These are phyloP conservation scores for Takakia lepidozioides DNA, from an alignment of 225 moss, liverwort and hornwort genomes.

Conservation along the genomic window DNA sequence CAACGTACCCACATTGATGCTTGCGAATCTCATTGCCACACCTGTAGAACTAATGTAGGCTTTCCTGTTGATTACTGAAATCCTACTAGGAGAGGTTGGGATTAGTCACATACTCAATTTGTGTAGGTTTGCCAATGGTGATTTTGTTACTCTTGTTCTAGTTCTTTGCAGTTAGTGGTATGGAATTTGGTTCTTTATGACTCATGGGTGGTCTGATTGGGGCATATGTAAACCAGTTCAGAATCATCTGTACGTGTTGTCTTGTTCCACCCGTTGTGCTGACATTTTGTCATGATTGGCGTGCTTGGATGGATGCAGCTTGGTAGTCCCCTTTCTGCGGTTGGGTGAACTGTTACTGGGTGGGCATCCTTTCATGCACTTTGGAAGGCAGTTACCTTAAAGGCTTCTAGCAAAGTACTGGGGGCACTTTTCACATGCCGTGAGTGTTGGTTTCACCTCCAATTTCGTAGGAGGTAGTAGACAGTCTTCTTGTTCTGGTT, in stretches of 20 bases:
- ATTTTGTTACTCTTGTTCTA: too few species aligned
- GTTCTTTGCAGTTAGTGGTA: too few species aligned
- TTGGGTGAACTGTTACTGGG: conserved; percentile 66
- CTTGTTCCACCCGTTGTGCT: neutral
- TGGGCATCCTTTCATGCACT: conserved; percentile 50
- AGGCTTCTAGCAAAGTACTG: conserved; percentile 63
- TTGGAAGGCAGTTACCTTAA: conserved; percentile 68
- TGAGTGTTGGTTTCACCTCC: too few species aligned
- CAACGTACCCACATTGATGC: conserved; percentile 70
- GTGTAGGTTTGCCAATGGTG: too few species aligned
- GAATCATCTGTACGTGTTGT: neutral
- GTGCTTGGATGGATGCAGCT: conserved; percentile 6
- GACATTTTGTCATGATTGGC: too few species aligned
- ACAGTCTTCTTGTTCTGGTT: too few species aligned
- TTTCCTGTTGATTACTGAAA: too few species aligned
- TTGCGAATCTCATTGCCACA: conserved; percentile 70
- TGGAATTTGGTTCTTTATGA: too few species aligned
- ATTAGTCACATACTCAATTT: too few species aligned
- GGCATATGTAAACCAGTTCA: neutral
- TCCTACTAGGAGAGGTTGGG: too few species aligned
- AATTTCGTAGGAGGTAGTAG: too few species aligned
- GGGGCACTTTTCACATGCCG: conserved; percentile 58
- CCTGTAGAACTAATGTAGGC: conserved; percentile 50
- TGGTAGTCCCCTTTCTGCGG: conserved; percentile 79
- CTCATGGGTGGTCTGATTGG: too few species aligned